phyloP scores from a whole-genome alignment of 495 filamentous ascomycete genomes.

The Lophium mytilinum region DNA sequence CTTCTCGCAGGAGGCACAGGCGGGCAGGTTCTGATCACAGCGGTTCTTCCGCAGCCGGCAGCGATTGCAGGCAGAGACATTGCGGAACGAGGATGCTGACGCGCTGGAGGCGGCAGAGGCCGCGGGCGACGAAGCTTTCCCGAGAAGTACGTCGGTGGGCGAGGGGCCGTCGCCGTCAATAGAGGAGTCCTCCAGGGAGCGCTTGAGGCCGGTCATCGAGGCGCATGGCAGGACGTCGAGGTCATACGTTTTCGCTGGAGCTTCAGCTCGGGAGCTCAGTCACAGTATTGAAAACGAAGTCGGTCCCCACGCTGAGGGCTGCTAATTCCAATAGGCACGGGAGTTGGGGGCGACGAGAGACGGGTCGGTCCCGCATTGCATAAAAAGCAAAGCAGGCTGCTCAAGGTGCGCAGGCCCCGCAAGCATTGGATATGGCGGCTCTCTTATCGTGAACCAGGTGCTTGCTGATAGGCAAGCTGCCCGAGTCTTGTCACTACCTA shows the following conservation, averaged over 20 bases:
- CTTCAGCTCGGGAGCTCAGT: background rate
- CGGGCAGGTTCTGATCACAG: slow-evolving; percentile 85
- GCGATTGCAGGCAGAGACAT: slow-evolving; percentile 90
- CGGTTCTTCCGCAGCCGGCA: slow-evolving; percentile 89
- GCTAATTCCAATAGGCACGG: background rate
- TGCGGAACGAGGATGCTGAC: slow-evolving; percentile 68
- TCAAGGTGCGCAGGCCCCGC: background rate
- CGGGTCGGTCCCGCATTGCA: background rate
- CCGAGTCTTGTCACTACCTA: background rate
- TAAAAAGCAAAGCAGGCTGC: background rate
- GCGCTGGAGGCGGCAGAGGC: slow-evolving; percentile 25
- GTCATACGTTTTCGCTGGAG: background rate
- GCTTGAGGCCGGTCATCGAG: slow-evolving; percentile 23
- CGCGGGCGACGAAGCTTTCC: slow-evolving; percentile 18
- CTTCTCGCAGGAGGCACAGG: slow-evolving; percentile 86
- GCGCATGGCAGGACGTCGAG: slow-evolving; percentile 11
- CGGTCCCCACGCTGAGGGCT: no score
- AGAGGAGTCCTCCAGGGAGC: slow-evolving; percentile 20
- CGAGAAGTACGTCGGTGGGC: slow-evolving; percentile 8
- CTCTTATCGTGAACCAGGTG: background rate
- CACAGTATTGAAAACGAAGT: no score
- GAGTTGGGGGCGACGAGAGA: background rate
- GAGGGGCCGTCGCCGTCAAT: slow-evolving; percentile 12
- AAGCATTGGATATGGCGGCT: background rate
- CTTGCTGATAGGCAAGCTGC: background rate